Percentiles rank a stretch among this genome's conserved stretches.
phyloP scores from a whole-genome alignment of 768 basidiomycete genomes.

The Hypholoma sublateritium region DNA sequence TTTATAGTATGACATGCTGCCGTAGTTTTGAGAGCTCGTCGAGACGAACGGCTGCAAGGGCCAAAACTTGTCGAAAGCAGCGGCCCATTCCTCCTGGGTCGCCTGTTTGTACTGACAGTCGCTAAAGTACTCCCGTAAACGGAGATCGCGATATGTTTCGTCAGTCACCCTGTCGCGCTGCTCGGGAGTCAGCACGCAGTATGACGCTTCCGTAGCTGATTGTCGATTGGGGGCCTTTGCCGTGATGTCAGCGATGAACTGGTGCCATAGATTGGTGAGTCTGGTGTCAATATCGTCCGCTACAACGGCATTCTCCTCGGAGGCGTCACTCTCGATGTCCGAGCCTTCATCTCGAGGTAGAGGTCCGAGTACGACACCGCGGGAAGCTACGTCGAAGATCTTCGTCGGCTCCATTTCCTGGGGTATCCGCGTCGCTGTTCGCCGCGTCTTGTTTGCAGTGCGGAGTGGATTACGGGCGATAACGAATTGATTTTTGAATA shows the following conservation, averaged over 20 bases:
- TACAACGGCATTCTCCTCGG: background rate
- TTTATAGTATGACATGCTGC: slow-evolving; percentile 1
- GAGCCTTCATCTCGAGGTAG: slow-evolving; percentile 13
- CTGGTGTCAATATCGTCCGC: slow-evolving; percentile 8
- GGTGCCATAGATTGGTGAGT: slow-evolving; percentile 19
- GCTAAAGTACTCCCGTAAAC: slow-evolving; percentile 15
- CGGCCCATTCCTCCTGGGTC: slow-evolving; percentile 9
- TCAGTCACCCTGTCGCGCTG: slow-evolving; percentile 9
- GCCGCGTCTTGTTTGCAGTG: slow-evolving; percentile 9
- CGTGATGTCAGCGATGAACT: slow-evolving; percentile 23
- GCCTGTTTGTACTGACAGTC: slow-evolving; percentile 15
- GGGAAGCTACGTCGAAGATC: slow-evolving; percentile 3
- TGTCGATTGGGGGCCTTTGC: slow-evolving; percentile 17
- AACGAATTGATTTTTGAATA: background rate
- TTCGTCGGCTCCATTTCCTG: background rate
- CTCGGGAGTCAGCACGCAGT: slow-evolving; percentile 9
- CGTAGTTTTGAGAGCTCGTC: slow-evolving; percentile 14
- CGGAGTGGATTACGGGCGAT: background rate
- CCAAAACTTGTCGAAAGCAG: slow-evolving; percentile 16
- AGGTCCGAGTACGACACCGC: slow-evolving; percentile 1
- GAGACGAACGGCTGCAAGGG: slow-evolving; percentile 1
- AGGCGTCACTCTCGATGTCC: slow-evolving; percentile 9
- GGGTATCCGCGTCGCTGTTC: slow-evolving; percentile 1
- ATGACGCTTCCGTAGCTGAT: slow-evolving; percentile 6
- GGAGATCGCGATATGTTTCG: slow-evolving; percentile 11